Evolutionary conservation across 495 filamentous ascomycete genomes (phyloP).

Genomic region (Xylaria sp.): DNA sequence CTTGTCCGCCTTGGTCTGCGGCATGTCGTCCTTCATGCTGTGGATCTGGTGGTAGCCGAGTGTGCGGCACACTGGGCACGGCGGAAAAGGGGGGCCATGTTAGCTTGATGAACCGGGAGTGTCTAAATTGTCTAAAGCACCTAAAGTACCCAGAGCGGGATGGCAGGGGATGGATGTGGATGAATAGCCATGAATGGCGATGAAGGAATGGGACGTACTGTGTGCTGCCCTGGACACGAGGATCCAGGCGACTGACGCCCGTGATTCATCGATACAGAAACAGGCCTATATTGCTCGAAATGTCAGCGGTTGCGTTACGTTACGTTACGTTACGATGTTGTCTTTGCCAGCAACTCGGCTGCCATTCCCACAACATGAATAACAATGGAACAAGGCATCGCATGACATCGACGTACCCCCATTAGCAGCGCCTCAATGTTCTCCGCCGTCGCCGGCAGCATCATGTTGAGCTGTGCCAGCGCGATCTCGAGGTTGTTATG

Average conservation of each 20-base stretch:
- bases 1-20: constrained; percentile 46
- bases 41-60: constrained; percentile 68
- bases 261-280: constrained; percentile 68
- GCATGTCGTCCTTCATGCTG: constrained; percentile 56
- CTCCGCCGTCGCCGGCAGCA: constrained; percentile 64
- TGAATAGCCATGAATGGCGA: not conserved
- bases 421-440: constrained; percentile 66
- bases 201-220: constrained; percentile 24
- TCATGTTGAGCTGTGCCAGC: constrained; percentile 61
- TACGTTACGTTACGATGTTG: no score
- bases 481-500: constrained; percentile 65
- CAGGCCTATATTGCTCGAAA: constrained; percentile 37
- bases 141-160: not conserved
- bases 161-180: no score
- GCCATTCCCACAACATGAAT: not conserved
- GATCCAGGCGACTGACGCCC: constrained; percentile 68
- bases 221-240: constrained; percentile 63
- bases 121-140: no score
- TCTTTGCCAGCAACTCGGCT: not conserved
- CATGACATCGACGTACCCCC: constrained; percentile 53
- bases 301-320: no score
- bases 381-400: not conserved
- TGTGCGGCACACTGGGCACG: constrained; percentile 61
- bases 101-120: not conserved
- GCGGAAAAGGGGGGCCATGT: not conserved